Percentiles rank a stretch among this genome's conserved stretches.
Conservation (phyloP, 805 yeast genomes). For the Candida germanica region DNA sequence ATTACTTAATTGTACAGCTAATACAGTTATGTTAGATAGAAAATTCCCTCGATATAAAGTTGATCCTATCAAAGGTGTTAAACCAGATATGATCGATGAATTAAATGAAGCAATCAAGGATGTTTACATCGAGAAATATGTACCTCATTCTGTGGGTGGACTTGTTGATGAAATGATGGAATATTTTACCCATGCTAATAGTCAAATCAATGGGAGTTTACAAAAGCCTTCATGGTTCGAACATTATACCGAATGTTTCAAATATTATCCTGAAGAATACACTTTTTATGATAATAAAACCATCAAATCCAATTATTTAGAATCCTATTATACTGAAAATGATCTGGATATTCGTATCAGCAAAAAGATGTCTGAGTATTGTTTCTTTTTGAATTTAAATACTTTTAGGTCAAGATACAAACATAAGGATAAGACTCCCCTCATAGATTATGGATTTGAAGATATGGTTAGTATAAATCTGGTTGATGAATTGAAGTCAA, state of each 20-base stretch:
- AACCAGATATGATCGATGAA: background rate
- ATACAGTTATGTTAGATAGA: slow-evolving; percentile 3
- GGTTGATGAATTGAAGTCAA: background rate
- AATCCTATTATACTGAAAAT: slow-evolving; percentile 1
- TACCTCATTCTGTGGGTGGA: background rate
- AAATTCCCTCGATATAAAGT: slow-evolving; percentile 2
- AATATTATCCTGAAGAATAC: slow-evolving; percentile 16
- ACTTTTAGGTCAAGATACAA: slow-evolving; percentile 10
- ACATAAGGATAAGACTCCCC: slow-evolving; percentile 1
- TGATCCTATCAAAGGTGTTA: background rate
- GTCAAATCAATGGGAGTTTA: background rate
- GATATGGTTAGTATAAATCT: background rate
- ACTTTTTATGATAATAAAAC: slow-evolving; percentile 16
- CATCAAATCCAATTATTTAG: slow-evolving; percentile 10
- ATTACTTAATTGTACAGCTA: slow-evolving; percentile 1
- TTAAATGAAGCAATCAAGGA: background rate
- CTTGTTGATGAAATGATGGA: slow-evolving; percentile 2
- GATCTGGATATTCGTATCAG: background rate
- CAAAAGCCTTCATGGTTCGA: slow-evolving; percentile 17
- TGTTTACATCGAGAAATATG: background rate
- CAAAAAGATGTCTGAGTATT: slow-evolving; percentile 5
- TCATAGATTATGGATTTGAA: background rate
- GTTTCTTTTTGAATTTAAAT: slow-evolving; percentile 20
- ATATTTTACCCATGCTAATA: background rate
- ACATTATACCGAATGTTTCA: slow-evolving; percentile 19